A percentile compares a stretch with the other conserved stretches of the same genome.
These are phyloP conservation scores for Starmera quercuum DNA, from an alignment of 805 yeast species.

Conservation along the genomic window DNA sequence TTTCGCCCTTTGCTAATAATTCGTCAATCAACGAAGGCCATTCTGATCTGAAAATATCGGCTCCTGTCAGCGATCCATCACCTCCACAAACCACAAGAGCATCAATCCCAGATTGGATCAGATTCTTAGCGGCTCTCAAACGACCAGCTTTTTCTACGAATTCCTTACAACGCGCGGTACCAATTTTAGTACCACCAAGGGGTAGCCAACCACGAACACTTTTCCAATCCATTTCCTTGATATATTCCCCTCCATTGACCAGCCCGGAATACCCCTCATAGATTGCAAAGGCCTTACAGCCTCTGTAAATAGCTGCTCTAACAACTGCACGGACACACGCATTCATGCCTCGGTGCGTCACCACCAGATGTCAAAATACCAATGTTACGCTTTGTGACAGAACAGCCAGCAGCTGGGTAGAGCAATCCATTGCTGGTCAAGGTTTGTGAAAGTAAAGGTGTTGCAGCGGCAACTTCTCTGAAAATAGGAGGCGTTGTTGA, in stretches of 20 bases:
- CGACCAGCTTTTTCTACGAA: constrained; percentile 64
- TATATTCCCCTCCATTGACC: constrained; percentile 52
- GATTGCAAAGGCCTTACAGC: constrained; percentile 60
- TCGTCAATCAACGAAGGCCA: constrained; percentile 69
- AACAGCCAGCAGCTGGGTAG: background rate
- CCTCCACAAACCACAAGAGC: constrained; percentile 79
- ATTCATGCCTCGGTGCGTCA: constrained; percentile 78
- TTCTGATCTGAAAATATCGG: constrained; percentile 67
- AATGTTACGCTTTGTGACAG: constrained; percentile 35
- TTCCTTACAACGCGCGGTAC: constrained; percentile 68
- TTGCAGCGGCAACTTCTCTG: constrained; percentile 1
- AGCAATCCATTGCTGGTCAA: constrained; percentile 9
- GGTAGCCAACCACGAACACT: constrained; percentile 67
- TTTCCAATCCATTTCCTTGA: constrained; percentile 61
- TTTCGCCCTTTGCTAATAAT: constrained; percentile 35
- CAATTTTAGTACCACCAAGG: constrained; percentile 71
- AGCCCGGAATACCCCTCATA: constrained; percentile 73
- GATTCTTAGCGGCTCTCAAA: constrained; percentile 52
- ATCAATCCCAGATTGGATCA: constrained; percentile 66
- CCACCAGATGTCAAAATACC: constrained; percentile 82
- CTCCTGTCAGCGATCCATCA: constrained; percentile 79
- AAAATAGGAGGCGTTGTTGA: constrained; percentile 35
- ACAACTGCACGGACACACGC: constrained; percentile 70
- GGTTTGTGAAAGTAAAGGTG: constrained; percentile 11
- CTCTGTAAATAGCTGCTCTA: constrained; percentile 55